Base-by-base conservation (phyloP, 1,284 basidiomycete genomes). In the Trichosporon ovoides region DNA sequence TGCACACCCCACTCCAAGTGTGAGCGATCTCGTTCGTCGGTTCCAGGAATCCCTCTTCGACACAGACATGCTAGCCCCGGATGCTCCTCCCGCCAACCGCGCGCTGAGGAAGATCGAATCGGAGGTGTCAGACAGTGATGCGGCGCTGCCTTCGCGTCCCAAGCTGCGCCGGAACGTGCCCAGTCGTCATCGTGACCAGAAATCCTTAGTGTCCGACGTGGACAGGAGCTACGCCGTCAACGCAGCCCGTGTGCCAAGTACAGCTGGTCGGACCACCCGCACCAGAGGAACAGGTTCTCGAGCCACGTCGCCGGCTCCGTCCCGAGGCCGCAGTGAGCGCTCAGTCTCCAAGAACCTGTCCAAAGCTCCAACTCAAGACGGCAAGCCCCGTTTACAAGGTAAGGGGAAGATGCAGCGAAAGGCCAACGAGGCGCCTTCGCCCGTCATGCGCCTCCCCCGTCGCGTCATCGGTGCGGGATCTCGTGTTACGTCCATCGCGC, bases 181-280 rank as follows among this genome's bases (percentile, higher is more conserved):
- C 2, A 55, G 22, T 20, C 43, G 20, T 5, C 53, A 38, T n/a
- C 54, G 51, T 35, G 48, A 50, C 14, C 55, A 40, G n/a, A 52
- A 36, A 33, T 52, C 49, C 10, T 57, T 76, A 10, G 80, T 83
- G 0, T 92, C 91, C 2, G 91, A 94, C 71, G 90, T 89, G 49
- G 91, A 93, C 74, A 83, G 87, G 58, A 85, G 91, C 55, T 93
- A 93, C 74, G 90, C 91, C 3, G 87, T 85, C n/a, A 91, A 91
- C 67, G 85, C 91, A 7, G 72, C 76, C 0, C 63, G 76, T 1
- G 40, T 37, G n/a, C 31, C 38, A 5, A 46, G 38, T 12, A 46
- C 53, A 2, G 38, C 52, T 6, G n/a, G 28, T 19, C 52, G 37
- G 4, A 51, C 28, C 9, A 31, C 49, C 11, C 33, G 33, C 19